Evolutionary conservation across 2,329 filamentous ascomycete genomes (phyloP), one percentile per base, ranked within the genome.

Genomic region (Lecanoromycetidae sp.): DNA sequence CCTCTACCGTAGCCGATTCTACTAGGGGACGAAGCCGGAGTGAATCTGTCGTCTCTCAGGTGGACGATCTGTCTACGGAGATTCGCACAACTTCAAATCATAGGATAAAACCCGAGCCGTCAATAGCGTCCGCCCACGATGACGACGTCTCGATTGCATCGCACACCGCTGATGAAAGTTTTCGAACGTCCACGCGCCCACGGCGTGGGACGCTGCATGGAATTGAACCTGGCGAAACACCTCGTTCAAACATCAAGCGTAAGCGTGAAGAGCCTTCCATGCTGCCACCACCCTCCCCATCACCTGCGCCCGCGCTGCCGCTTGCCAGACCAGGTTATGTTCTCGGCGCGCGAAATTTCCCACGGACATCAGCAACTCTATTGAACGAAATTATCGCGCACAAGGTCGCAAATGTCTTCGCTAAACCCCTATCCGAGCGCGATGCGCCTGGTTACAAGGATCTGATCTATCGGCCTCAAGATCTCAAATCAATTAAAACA

Each of bases 331-430:
- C 57, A 19, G 60, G 56, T 32, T 59, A 59, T 20, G 62, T 74
- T 13, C 56, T 67, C 8, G 70, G 67, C 5, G 65, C 64, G 6
- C 66, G 71, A 17, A 71, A 73, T 51, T 73, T 75, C 52, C 61
- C 62, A 23, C 67, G 68, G 44, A 69, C 68, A 53, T 67, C 66
- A 9, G 58, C 63, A 12, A 65, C 70, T 1, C 64, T 75, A 42
- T 70, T 74, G 63, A 68, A 72, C 52, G 70, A 72, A 48, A 71
- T 75, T 44, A 58, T 59, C 4, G 67, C 66, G 12, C 70, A 75
- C 59, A 73, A 72, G 55, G 67, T 74, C 50, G 71, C 69, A 9
- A 66, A 66, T 0, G 66, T 69, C n/a, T 75, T 75, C 56, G 65
- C 64, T 9, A 62, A 63, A 1, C 68, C 71, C 1, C 69, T 75